Percentiles rank a stretch among this genome's conserved stretches.
phyloP scores from a whole-genome alignment of 2,329 filamentous ascomycete genomes.

The Fusarium mangiferae region DNA sequence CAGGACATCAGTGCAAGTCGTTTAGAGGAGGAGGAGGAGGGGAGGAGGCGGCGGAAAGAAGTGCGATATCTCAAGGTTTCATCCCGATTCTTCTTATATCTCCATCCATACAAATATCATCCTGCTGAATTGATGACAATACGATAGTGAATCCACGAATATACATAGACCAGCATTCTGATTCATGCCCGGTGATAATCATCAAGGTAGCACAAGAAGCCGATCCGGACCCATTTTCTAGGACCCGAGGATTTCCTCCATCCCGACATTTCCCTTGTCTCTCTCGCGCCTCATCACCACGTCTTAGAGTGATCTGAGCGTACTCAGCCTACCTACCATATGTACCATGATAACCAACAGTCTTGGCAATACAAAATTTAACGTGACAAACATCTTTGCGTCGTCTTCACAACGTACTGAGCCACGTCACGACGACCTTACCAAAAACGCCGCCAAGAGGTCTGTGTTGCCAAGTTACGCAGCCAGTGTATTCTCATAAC shows the following conservation, averaged over 20 bases:
- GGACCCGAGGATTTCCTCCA: neutral
- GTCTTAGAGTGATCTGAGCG: neutral
- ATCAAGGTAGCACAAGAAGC: neutral
- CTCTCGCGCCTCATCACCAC: neutral
- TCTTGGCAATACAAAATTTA: neutral
- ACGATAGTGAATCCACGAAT: neutral
- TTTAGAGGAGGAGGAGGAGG: neutral
- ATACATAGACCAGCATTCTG: neutral
- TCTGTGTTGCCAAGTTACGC: constrained; percentile 4
- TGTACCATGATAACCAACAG: neutral
- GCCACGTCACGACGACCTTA: constrained; percentile 7
- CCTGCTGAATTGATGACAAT: neutral
- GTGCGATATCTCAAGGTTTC: neutral
- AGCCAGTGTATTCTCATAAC: neutral
- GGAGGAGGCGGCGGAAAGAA: neutral
- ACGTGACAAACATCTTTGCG: neutral
- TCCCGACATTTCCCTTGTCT: neutral
- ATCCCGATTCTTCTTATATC: neutral
- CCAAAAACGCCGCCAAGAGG: neutral
- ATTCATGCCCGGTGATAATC: neutral
- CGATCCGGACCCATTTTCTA: neutral
- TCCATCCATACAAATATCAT: neutral
- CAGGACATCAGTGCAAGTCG: neutral
- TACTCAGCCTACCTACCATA: neutral
- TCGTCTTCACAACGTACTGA: neutral